Evolutionary conservation across 306 rosid genomes (phyloP), one percentile per base, ranked within the genome.

Genomic region (Quercus variabilis): DNA sequence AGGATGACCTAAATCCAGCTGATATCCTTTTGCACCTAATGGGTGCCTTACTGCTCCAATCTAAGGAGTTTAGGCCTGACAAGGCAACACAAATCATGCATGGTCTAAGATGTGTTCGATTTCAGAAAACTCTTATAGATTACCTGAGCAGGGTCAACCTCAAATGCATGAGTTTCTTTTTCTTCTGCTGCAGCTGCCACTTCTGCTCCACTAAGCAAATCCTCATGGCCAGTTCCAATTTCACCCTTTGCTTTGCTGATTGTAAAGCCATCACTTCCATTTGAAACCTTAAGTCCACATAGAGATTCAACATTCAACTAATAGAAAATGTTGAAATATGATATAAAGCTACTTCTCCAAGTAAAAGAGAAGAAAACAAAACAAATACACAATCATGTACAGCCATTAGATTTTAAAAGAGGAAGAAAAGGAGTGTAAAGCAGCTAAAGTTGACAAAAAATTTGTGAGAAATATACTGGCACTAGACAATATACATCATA

Each of bases 131-230:
- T 49, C 1, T 55, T 65, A 69, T 64, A 72, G 46, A 69, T 69
- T 89, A 94, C 98, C 92, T 94, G 96, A 69, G 92, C 54, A 43
- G 94, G 92, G 78, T 94, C 94, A 76, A 94, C 63, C 80, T 94
- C 98, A 80, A 91, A 95, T 73, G 97, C 79, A 88, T 95, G 98
- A 73, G 97, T 84, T 84, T 90, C 94, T 88, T 93, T 95, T 85
- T 92, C 98, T 79, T 92, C 97, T 33, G 92, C 97, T 38, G 77
- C 97, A 28, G 99, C 98, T 23, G 94, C 97, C 80, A 88, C 85
- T 89, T 91, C 96, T 71, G 96, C 99, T 88, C 88, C 91, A 84
- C 90, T 86, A 43, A 95, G 80, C 90, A 95, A 89, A 76, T 90
- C 95, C 49, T 86, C 92, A 52, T 89, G 92, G 68, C 85, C 88